phyloP scores from a whole-genome alignment of 371 early-diverging fungal species.

The Mucor mucedo region DNA sequence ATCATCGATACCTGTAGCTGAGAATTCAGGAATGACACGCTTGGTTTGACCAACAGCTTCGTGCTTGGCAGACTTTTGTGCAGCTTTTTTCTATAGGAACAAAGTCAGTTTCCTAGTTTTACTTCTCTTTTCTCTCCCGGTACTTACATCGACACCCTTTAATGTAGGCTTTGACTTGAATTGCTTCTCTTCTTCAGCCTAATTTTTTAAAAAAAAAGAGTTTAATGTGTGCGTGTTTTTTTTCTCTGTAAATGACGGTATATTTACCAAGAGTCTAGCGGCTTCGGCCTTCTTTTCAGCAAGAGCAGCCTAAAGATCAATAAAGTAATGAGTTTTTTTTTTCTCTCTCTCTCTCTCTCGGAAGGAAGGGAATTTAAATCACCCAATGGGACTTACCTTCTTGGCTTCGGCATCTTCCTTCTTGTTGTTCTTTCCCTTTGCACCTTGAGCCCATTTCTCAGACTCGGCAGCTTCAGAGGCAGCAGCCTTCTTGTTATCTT shows the following conservation, averaged over 20 bases:
- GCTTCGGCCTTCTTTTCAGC: conserved; percentile 50
- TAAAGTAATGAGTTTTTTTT: not conserved
- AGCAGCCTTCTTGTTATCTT: conserved; percentile 57
- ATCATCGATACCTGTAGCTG: conserved; percentile 81
- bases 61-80: conserved; percentile 57
- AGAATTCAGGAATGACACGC: conserved; percentile 65
- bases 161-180: conserved; percentile 40
- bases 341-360: too few relatives aligned
- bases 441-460: conserved; percentile 71
- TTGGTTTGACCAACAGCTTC: conserved; percentile 51
- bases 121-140: too few relatives aligned
- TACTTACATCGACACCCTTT: conserved; percentile 37
- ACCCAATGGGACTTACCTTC: conserved; percentile 46
- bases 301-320: conserved; percentile 36
- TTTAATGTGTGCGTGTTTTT: not conserved
- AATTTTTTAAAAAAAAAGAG: conserved; percentile 6
- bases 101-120: too few relatives aligned
- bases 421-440: conserved; percentile 73
- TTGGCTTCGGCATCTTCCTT: conserved; percentile 72
- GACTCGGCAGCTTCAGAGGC: conserved; percentile 65
- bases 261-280: conserved; percentile 34
- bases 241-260: not conserved
- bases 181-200: conserved; percentile 55
- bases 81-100: conserved; percentile 45
- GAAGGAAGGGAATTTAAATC: too few relatives aligned